Evolutionary conservation across 306 rosid species (phyloP).

Genomic region (Vigna reflexopilosa): DNA sequence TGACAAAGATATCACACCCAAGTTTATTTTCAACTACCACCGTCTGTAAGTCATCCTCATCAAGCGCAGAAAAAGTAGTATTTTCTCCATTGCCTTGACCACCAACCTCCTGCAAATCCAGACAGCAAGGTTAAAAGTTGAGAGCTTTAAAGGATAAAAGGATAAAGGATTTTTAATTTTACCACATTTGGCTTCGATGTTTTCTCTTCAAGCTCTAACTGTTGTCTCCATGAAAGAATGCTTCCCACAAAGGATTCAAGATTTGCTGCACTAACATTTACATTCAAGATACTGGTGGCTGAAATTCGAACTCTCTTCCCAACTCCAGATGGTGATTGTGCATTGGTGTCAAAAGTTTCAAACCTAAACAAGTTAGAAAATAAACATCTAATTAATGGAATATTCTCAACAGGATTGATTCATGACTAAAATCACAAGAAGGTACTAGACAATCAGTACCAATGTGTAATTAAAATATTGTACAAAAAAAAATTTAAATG

Average conservation of each 20-base stretch:
- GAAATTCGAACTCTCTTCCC: conserved; percentile 91
- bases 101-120: conserved; percentile 70
- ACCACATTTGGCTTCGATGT: conserved; percentile 77
- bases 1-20: conserved; percentile 83
- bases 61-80: conserved; percentile 80
- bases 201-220: conserved; percentile 85
- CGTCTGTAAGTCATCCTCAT: conserved; percentile 95
- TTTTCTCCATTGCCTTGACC: conserved; percentile 58
- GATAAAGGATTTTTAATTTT: conserved; percentile 36
- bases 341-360: conserved; percentile 81
- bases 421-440: conserved; percentile 32
- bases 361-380: conserved; percentile 63
- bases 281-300: conserved; percentile 81
- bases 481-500: not conserved
- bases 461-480: conserved; percentile 15
- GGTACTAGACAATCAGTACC: not conserved
- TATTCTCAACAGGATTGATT: conserved; percentile 29
- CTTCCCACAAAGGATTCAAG: conserved; percentile 79
- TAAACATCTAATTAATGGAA: conserved; percentile 33
- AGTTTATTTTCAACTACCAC: conserved; percentile 86
- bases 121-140: conserved; percentile 38
- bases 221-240: conserved; percentile 89
- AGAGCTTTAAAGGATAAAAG: conserved; percentile 31
- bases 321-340: conserved; percentile 62
- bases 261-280: conserved; percentile 90